phyloP scores from a whole-genome alignment of 1,139 yeast species.

The Entelexis paramagnoliae region DNA sequence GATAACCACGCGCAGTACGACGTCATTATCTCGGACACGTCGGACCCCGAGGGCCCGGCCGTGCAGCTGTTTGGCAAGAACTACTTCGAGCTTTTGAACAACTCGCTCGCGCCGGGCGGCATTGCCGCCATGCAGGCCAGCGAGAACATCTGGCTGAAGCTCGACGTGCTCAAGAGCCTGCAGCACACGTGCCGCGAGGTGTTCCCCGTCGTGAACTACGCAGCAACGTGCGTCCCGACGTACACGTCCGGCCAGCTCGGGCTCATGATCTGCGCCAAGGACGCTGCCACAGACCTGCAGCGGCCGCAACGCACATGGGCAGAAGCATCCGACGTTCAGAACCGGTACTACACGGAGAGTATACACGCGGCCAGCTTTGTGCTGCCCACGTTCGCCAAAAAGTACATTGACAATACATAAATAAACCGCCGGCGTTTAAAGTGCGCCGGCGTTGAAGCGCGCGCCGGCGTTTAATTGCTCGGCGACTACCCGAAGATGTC shows the following conservation, averaged over 20 bases:
- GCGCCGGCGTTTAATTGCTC: too few relatives aligned
- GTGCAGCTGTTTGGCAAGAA: slow-evolving; percentile 78
- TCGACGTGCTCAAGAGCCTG: slow-evolving; percentile 53
- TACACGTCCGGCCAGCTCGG: slow-evolving; percentile 97
- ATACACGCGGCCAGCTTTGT: slow-evolving; percentile 76
- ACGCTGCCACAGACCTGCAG: slow-evolving; percentile 41
- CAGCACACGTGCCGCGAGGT: slow-evolving; percentile 53
- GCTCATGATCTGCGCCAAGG: slow-evolving; percentile 68
- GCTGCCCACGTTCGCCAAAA: slow-evolving; percentile 44
- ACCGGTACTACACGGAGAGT: slow-evolving; percentile 61
- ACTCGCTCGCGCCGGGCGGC: slow-evolving; percentile 62
- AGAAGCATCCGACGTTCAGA: slow-evolving; percentile 43
- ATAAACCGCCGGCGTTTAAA: too few relatives aligned
- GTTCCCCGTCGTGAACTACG: slow-evolving; percentile 69
- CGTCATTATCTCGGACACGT: slow-evolving; percentile 86
- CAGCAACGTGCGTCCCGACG: slow-evolving; percentile 85
- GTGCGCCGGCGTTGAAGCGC: too few relatives aligned
- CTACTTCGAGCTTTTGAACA: slow-evolving; percentile 61
- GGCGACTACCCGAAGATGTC: slow-evolving; percentile 29
- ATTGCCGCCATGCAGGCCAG: slow-evolving; percentile 78
- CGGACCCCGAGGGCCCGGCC: slow-evolving; percentile 98
- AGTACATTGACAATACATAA: slow-evolving; percentile 13
- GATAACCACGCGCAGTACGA: slow-evolving; percentile 51
- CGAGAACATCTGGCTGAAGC: slow-evolving; percentile 85
- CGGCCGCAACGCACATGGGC: slow-evolving; percentile 46